Percentiles rank a stretch among this genome's conserved stretches.
Evolutionary conservation across 2,329 filamentous ascomycete species (phyloP).

Genomic region (Beauveria caledonica): DNA sequence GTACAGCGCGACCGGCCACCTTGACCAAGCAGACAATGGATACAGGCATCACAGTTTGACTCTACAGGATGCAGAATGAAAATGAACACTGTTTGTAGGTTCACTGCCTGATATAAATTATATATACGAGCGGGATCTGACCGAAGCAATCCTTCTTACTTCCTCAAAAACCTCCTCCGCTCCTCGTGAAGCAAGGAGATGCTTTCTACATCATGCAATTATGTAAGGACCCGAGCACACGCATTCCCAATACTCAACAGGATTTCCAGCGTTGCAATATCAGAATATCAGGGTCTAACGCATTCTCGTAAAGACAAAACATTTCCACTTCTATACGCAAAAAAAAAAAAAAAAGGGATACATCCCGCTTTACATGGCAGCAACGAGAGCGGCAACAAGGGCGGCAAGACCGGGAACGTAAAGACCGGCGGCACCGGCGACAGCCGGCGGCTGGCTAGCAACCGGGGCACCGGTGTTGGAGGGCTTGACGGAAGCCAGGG

Average conservation of each 20-base stretch:
- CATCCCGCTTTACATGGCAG: constrained; percentile 15
- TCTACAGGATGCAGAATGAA: too few relatives aligned
- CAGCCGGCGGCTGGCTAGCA: constrained; percentile 12
- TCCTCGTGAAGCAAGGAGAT: background rate
- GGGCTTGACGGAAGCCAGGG: constrained; percentile 11
- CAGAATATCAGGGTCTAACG: background rate
- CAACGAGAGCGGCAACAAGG: constrained; percentile 15
- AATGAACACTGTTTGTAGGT: too few relatives aligned
- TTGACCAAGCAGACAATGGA: too few relatives aligned
- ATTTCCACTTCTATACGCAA: background rate
- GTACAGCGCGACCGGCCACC: too few relatives aligned
- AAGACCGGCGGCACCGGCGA: constrained; percentile 15
- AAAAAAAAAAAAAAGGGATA: background rate
- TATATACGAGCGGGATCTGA: too few relatives aligned
- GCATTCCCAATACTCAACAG: background rate
- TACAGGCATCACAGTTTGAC: too few relatives aligned
- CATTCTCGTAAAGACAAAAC: background rate
- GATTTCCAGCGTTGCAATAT: background rate
- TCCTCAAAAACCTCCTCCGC: too few relatives aligned
- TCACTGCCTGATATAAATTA: too few relatives aligned
- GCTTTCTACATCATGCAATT: background rate
- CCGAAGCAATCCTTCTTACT: too few relatives aligned
- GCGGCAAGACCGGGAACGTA: constrained; percentile 14
- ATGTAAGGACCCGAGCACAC: background rate
- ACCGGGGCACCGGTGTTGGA: constrained; percentile 9